Conservation (phyloP, 2,329 filamentous ascomycete species). For the Cucurbitaria berberidis region DNA sequence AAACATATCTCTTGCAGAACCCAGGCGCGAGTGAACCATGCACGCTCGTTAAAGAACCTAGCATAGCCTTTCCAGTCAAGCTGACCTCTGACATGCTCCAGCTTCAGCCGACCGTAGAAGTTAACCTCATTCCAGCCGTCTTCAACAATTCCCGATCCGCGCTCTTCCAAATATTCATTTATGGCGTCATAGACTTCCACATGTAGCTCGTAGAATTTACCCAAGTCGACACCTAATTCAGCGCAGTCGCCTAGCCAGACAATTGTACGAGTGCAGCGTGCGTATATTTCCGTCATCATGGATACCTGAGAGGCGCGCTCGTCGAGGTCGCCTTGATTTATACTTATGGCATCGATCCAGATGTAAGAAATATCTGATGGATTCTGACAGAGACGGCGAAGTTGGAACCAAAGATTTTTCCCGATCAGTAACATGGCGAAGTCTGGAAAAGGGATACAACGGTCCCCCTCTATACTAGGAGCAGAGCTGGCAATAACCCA, state of each 20-base stretch:
- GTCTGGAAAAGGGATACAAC: not conserved
- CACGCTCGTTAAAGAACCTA: too few relatives aligned
- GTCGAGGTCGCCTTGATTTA: not conserved
- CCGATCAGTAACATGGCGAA: not conserved
- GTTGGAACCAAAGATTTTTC: not conserved
- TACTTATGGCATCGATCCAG: constrained; percentile 1
- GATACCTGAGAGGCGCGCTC: not conserved
- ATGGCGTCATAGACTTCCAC: not conserved
- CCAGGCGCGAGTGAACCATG: too few relatives aligned
- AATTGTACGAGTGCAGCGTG: not conserved
- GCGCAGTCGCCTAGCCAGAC: not conserved
- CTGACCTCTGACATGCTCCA: not conserved
- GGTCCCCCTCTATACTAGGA: not conserved
- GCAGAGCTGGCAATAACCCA: not conserved
- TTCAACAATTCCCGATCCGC: not conserved
- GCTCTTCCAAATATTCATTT: not conserved
- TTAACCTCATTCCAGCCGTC: not conserved
- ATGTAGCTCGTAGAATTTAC: not conserved
- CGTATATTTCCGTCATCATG: not conserved
- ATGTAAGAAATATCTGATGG: not conserved
- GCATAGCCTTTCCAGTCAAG: too few relatives aligned
- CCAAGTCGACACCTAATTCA: not conserved
- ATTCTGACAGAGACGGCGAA: not conserved
- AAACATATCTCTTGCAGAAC: too few relatives aligned
- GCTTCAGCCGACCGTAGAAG: not conserved